Percentiles rank a stretch among this genome's conserved stretches.
Evolutionary conservation across 106 monocot genomes (phyloP).

Genomic region (Dendrobium chrysotoxum): DNA sequence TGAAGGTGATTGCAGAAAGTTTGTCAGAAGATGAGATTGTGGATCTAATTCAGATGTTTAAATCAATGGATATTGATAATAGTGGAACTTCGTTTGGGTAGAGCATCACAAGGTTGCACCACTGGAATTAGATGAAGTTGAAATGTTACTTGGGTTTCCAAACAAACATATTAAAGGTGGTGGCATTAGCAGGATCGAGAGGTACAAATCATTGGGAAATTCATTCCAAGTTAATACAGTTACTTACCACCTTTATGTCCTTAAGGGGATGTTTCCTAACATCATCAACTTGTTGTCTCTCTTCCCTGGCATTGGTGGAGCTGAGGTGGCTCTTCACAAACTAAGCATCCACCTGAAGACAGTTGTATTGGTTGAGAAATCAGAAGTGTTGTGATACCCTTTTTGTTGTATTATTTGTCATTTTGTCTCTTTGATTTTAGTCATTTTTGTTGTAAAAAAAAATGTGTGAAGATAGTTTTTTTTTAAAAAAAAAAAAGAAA

Average conservation of each 20-base stretch:
- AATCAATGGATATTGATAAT: too few relatives aligned
- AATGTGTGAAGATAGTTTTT: too few relatives aligned
- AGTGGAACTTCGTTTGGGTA: constrained; percentile 65
- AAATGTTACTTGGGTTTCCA: constrained; percentile 52
- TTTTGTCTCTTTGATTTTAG: too few relatives aligned
- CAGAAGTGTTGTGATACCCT: too few relatives aligned
- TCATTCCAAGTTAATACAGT: constrained; percentile 63
- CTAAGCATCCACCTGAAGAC: constrained; percentile 40
- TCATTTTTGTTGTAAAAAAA: too few relatives aligned
- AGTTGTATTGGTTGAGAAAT: constrained; percentile 57
- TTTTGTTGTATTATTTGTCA: too few relatives aligned
- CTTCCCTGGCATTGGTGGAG: constrained; percentile 67
- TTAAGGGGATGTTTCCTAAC: constrained; percentile 41
- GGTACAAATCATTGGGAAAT: constrained; percentile 52
- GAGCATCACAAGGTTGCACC: constrained; percentile 59
- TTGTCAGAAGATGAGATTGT: too few relatives aligned
- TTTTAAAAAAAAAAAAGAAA: too few relatives aligned
- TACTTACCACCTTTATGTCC: constrained; percentile 49
- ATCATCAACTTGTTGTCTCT: constrained; percentile 49
- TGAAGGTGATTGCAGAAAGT: too few relatives aligned
- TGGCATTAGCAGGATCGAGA: constrained; percentile 40
- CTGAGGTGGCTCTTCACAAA: constrained; percentile 55
- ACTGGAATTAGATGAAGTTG: constrained; percentile 47
- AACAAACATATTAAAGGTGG: constrained; percentile 51
- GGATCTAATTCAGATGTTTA: too few relatives aligned